Conservation (phyloP, 1,139 yeast species). For the Yamadazyma mexicana region DNA sequence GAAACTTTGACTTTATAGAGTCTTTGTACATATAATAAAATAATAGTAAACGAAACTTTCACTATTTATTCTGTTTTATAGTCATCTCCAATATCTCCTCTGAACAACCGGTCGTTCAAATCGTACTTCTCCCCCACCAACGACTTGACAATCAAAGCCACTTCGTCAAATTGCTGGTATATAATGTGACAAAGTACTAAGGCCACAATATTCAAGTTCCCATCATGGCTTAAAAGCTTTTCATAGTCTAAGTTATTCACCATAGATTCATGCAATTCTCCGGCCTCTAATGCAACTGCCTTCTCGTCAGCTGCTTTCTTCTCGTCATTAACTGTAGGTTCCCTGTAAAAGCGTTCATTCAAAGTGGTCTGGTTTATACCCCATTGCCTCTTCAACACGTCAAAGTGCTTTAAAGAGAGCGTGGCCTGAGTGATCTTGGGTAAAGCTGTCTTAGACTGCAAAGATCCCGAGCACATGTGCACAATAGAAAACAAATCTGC, state of each 20-base stretch:
- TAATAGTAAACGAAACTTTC: too few species aligned
- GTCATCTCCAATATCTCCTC: background rate
- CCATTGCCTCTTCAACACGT: slow-evolving; percentile 31
- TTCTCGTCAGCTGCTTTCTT: slow-evolving; percentile 7
- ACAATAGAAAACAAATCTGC: slow-evolving; percentile 33
- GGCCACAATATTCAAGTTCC: slow-evolving; percentile 30
- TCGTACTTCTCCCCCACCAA: slow-evolving; percentile 41
- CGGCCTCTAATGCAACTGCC: slow-evolving; percentile 6
- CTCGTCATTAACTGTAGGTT: background rate
- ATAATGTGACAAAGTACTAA: slow-evolving; percentile 33
- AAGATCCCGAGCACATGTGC: slow-evolving; percentile 35
- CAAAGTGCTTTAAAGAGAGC: slow-evolving; percentile 32
- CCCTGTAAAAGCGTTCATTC: slow-evolving; percentile 27
- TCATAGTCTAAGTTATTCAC: slow-evolving; percentile 26
- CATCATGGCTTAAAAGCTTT: slow-evolving; percentile 33
- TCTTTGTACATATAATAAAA: background rate
- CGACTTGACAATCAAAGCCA: slow-evolving; percentile 30
- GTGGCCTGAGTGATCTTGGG: slow-evolving; percentile 38
- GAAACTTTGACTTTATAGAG: slow-evolving; percentile 36
- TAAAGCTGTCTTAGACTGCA: slow-evolving; percentile 25
- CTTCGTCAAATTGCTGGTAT: slow-evolving; percentile 33
- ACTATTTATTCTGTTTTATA: slow-evolving; percentile 6
- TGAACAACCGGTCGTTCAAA: slow-evolving; percentile 8
- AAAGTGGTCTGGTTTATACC: slow-evolving; percentile 24
- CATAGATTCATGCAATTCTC: slow-evolving; percentile 18